Base-by-base conservation (phyloP, 257 asterid genomes). In the Solanum pennellii region DNA sequence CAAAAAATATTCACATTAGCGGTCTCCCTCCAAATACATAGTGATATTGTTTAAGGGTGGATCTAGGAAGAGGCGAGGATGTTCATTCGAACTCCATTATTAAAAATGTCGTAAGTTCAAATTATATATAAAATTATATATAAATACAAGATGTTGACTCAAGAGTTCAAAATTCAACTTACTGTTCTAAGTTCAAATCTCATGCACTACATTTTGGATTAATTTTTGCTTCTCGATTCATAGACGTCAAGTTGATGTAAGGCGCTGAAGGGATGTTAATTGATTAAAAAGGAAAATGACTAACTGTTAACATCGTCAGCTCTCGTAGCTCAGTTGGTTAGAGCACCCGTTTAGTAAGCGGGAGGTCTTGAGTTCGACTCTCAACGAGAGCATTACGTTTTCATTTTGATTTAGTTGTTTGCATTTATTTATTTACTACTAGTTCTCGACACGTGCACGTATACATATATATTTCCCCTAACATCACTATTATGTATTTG, bases 271-370 rank as follows among this genome's bases (percentile, higher is more conserved):
- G 15, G 15, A 23, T 1, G 3, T 23, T 52, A 16, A 23, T 23
- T 2, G 0, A 21, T 21, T 0, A 49, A 15, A 3, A 3, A 59
- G 0, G 0, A 1, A 6, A 2, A 10, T 23, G 15, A 23, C 69
- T 14, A 11, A 23, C 1, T 3, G 0, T 23, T 65, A 2, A 11
- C 1, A 65, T n/a, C 4, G 5, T 6, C 3, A 62, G 96, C 98
- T 93, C 93, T 95, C 91, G 91, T 94, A 96, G 98, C 96, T 95
- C 98, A 93, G 97, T 94, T 96, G 98, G 99, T 93, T 94, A 96
- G 97, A 94, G 97, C 98, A 95, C 98, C 98, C 94, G 95, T 94
- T 94, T 95, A 94, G 97, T 95, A 93, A 96, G 98, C 95, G 96
- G 98, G 97, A 96, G 96, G 98, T 95, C 98, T 92, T 94, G 95